Evolutionary conservation across 169 alveolate genomes (phyloP), one percentile per base, ranked within the genome.

Genomic region (Cryptosporidium muris): DNA sequence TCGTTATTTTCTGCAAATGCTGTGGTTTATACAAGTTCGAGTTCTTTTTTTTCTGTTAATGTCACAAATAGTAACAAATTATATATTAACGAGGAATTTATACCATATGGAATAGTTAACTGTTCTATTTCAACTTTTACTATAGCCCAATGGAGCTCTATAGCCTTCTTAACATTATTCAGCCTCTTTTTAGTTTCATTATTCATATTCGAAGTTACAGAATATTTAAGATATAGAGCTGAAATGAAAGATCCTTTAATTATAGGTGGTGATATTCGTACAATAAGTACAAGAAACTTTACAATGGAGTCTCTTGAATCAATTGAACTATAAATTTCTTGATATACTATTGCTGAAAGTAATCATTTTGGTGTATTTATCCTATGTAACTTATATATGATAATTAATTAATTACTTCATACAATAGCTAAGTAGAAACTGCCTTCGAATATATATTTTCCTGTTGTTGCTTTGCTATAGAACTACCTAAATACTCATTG

Each of bases 241-340:
- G 85, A 74, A 16, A 74, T 74, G 85, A 74, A 58, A 43, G 85
- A 74, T 60, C 74, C 85, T 16, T 63, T 74, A 5, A 74, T 74
- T 25, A 74, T 74, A 12, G 85, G 85, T 45, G 85, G 85, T 16
- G 85, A 74, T 37, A 74, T 74, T 43, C 43, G 74, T 11, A 74
- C 85, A 2, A 74, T 74, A 54, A 37, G 64, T 16, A 58, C 85
- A 47, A 62, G 51, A 9, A 68, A 74, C 12, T 74, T 74, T 58
- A 58, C 85, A 45, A 36, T 53, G 36, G 85, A 74, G 11, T 48
- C 74, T 1, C 9, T 62, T 25, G 25, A 25, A 25, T 25, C 25
- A 25, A 25, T 25, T 25, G 25, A 25, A 25, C 25, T 25, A 25
- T 25, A 25, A 25, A 25, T 25, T 25, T 25, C 25, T 25, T 25